phyloP scores from a whole-genome alignment of 192 early-diverging fungal species.

The Coemansia sp. region DNA sequence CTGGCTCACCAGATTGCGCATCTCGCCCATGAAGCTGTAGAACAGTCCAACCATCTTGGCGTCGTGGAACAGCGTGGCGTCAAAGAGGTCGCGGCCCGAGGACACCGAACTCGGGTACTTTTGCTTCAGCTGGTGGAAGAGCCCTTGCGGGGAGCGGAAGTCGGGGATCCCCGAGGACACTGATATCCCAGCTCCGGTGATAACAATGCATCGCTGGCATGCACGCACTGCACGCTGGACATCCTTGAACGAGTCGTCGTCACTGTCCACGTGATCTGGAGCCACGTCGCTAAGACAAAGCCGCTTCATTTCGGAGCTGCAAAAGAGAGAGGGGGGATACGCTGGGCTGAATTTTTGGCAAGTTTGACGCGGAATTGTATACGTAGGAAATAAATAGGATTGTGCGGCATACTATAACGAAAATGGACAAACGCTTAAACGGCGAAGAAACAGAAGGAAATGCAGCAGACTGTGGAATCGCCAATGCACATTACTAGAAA shows the following conservation, averaged over 20 bases:
- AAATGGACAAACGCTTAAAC: neutral
- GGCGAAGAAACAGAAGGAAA: neutral
- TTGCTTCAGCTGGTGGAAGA: conserved; percentile 78
- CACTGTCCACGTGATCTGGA: neutral
- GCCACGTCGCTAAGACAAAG: conserved; percentile 19
- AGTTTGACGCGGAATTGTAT: neutral
- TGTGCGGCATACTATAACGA: neutral
- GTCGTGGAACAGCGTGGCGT: conserved; percentile 80
- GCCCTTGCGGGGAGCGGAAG: conserved; percentile 90
- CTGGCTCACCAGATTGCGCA: conserved; percentile 68
- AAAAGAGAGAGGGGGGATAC: neutral
- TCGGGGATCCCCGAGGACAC: conserved; percentile 97
- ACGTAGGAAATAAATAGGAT: neutral
- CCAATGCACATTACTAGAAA: conserved; percentile 1
- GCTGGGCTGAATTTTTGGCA: neutral
- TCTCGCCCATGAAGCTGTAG: conserved; percentile 78
- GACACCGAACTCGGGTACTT: conserved; percentile 70
- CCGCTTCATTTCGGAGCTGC: conserved; percentile 25
- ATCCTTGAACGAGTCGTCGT: conserved; percentile 9
- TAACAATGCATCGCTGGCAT: conserved; percentile 49
- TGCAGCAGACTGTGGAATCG: neutral
- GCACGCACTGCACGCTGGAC: conserved; percentile 42
- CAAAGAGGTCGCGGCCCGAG: conserved; percentile 89
- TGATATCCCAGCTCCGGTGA: conserved; percentile 74
- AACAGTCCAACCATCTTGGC: conserved; percentile 62